Conservation (phyloP, 2,329 filamentous ascomycete species). For the Penicillium sp. region DNA sequence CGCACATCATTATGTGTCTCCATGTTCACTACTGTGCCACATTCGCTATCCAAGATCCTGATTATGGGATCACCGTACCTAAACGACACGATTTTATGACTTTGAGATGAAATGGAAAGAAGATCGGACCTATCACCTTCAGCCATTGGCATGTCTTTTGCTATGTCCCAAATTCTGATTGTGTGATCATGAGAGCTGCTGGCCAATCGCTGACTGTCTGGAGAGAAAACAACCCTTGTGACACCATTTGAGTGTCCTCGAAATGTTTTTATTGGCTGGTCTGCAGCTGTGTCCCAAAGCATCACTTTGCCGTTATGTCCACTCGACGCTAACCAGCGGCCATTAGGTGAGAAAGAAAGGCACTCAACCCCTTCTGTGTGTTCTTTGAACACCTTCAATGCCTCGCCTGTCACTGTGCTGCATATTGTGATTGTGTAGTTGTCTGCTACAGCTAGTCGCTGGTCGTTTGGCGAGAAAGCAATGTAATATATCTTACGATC, state of each 20-base stretch:
- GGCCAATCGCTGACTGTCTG: background rate
- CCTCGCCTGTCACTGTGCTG: background rate
- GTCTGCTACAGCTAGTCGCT: background rate
- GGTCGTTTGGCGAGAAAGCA: background rate
- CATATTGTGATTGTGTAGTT: background rate
- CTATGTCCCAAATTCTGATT: background rate
- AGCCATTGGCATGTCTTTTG: background rate
- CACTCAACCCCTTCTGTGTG: background rate
- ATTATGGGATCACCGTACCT: conserved; percentile 11
- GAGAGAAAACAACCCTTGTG: background rate
- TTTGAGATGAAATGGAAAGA: no score
- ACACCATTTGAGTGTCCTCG: background rate
- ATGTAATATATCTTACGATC: background rate
- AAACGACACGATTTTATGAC: background rate
- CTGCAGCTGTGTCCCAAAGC: background rate
- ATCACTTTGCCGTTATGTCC: background rate
- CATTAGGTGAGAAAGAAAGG: background rate
- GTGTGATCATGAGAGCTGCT: no score
- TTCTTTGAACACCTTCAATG: background rate
- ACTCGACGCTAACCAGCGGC: background rate
- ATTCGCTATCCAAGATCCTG: conserved; percentile 15
- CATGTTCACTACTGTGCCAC: conserved; percentile 9
- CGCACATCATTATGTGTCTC: conserved; percentile 2
- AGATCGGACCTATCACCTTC: no score
- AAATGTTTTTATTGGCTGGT: background rate